Conservation (phyloP, 192 early-diverging fungal genomes). For the Mortierella antarctica region DNA sequence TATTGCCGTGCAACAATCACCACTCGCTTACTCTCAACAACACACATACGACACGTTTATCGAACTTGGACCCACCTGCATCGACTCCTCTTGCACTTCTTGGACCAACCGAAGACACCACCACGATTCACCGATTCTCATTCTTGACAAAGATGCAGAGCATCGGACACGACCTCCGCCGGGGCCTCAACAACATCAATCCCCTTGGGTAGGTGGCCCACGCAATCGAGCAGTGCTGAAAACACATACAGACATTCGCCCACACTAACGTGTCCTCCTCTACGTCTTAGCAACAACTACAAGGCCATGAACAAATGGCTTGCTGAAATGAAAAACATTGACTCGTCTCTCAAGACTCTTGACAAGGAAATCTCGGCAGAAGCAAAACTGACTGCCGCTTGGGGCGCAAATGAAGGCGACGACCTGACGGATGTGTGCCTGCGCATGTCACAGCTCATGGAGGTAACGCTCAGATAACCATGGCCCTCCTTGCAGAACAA, state of each 20-base stretch:
- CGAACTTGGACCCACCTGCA: neutral
- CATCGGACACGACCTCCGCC: constrained; percentile 48
- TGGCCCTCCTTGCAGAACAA: neutral
- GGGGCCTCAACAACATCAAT: constrained; percentile 50
- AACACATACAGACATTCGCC: no score
- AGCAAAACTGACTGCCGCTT: constrained; percentile 44
- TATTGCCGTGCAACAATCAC: neutral
- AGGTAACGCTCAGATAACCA: constrained; percentile 13
- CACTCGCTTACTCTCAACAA: neutral
- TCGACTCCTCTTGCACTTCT: neutral
- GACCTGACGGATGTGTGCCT: constrained; percentile 45
- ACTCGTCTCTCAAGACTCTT: constrained; percentile 40
- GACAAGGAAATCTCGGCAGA: constrained; percentile 49
- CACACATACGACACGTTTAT: neutral
- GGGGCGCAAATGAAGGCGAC: constrained; percentile 40
- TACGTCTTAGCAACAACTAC: constrained; percentile 39
- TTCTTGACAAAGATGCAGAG: constrained; percentile 30
- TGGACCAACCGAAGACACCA: no score
- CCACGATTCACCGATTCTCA: no score
- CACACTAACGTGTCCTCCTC: neutral
- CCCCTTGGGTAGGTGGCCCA: constrained; percentile 26
- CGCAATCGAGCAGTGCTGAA: no score
- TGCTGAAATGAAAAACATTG: constrained; percentile 50
- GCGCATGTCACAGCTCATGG: constrained; percentile 52
- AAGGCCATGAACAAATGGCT: constrained; percentile 52